phyloP scores from a whole-genome alignment of 2,329 filamentous ascomycete species.

The Microdochium paspali region DNA sequence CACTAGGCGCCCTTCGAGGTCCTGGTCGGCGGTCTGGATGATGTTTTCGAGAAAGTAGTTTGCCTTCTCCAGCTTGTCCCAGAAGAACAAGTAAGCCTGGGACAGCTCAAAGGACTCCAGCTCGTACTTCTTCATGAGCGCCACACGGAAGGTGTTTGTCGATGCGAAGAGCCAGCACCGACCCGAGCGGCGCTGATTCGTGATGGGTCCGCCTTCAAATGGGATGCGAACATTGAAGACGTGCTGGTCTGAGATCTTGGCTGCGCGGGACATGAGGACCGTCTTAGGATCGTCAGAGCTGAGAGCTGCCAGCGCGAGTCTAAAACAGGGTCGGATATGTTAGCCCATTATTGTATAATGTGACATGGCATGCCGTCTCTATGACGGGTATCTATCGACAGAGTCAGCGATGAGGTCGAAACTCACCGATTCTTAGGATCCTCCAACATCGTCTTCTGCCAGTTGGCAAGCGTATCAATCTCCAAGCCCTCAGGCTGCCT shows the following conservation, averaged over 20 bases:
- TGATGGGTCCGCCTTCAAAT: conserved; percentile 72
- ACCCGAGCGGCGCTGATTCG: conserved; percentile 73
- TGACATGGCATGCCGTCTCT: too few species aligned
- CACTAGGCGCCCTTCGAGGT: conserved; percentile 64
- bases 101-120: conserved; percentile 76
- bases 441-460: conserved; percentile 40
- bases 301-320: conserved; percentile 67
- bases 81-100: conserved; percentile 83
- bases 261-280: conserved; percentile 54
- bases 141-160: conserved; percentile 86
- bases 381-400: too few species aligned
- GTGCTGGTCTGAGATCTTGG: conserved; percentile 61
- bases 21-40: conserved; percentile 61
- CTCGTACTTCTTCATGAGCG: conserved; percentile 74
- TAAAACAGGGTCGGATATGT: conserved; percentile 17
- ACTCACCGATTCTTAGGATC: conserved; percentile 35
- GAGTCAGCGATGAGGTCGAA: neutral
- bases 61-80: conserved; percentile 87
- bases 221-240: conserved; percentile 79
- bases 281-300: conserved; percentile 56
- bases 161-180: conserved; percentile 89
- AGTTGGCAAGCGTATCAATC: conserved; percentile 28
- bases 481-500: conserved; percentile 21
- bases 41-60: conserved; percentile 86
- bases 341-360: too few species aligned